phyloP scores from a whole-genome alignment of 352 stramenopile species.

The Pythium guiyangense region DNA sequence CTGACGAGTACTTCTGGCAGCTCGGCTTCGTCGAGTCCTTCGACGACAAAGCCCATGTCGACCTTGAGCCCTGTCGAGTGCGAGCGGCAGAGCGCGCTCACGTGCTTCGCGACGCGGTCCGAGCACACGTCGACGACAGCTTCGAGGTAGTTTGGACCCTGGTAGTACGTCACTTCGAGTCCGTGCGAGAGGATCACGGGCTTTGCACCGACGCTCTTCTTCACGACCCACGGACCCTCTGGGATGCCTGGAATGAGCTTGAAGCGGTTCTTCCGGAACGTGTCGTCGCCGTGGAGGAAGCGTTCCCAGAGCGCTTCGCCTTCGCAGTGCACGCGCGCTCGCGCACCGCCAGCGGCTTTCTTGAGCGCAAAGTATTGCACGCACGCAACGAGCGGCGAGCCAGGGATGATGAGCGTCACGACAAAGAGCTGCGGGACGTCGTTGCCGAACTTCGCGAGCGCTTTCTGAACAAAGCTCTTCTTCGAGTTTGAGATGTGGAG shows the following conservation, averaged over 20 bases:
- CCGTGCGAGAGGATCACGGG: slow-evolving; percentile 70
- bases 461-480: slow-evolving; percentile 67
- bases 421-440: slow-evolving; percentile 71
- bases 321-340: slow-evolving; percentile 17
- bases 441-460: slow-evolving; percentile 54
- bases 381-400: slow-evolving; percentile 53
- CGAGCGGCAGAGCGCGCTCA: slow-evolving; percentile 69
- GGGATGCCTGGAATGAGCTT: slow-evolving; percentile 79
- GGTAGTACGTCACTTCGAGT: slow-evolving; percentile 59
- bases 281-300: slow-evolving; percentile 59
- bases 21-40: slow-evolving; percentile 61
- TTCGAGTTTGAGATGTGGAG: slow-evolving; percentile 60
- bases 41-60: slow-evolving; percentile 79
- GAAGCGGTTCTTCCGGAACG: slow-evolving; percentile 65
- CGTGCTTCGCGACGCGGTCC: slow-evolving; percentile 67
- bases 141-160: slow-evolving; percentile 63
- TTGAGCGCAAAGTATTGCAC: slow-evolving; percentile 76
- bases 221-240: slow-evolving; percentile 77
- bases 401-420: slow-evolving; percentile 70
- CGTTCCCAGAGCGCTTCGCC: slow-evolving; percentile 48
- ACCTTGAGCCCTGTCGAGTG: slow-evolving; percentile 61
- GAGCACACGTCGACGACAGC: slow-evolving; percentile 75
- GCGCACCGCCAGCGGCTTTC: slow-evolving; percentile 13
- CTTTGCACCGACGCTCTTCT: slow-evolving; percentile 76
- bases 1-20: slow-evolving; percentile 77